phyloP scores from a whole-genome alignment of 768 basidiomycete species.

The Naganishia vaughanmartiniae region DNA sequence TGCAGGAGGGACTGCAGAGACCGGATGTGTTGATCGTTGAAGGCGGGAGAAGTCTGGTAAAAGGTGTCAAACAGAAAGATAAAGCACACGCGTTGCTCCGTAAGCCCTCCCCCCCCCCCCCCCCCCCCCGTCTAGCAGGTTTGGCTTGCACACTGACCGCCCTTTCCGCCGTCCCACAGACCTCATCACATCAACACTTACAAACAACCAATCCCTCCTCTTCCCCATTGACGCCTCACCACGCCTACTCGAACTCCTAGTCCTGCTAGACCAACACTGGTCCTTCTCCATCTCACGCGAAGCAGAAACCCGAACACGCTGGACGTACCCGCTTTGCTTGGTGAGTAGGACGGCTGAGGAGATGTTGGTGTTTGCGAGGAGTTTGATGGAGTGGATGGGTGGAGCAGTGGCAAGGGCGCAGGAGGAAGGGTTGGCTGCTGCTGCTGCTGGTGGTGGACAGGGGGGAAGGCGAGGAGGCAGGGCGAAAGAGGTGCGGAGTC shows the following conservation, averaged over 20 bases:
- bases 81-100: conserved; percentile 85
- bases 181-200: conserved; percentile 81
- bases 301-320: conserved; percentile 34
- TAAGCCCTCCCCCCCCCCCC: conserved; percentile 29
- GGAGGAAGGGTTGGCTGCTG: conserved; percentile 65
- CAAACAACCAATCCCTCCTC: conserved; percentile 70
- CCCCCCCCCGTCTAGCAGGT: not conserved
- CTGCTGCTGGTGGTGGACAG: conserved; percentile 55
- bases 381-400: conserved; percentile 99
- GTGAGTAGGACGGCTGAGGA: conserved; percentile 85
- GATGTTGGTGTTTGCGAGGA: conserved; percentile 87
- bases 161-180: conserved; percentile 57
- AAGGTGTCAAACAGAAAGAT: conserved; percentile 75
- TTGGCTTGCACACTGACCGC: not conserved
- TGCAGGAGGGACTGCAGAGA: conserved; percentile 58
- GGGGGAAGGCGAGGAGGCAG: conserved; percentile 53
- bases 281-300: conserved; percentile 63
- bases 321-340: conserved; percentile 76
- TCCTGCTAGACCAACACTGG: conserved; percentile 96
- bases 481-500: conserved; percentile 58
- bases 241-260: conserved; percentile 90
- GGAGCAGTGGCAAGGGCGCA: conserved; percentile 75
- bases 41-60: conserved; percentile 76
- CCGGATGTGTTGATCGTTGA: conserved; percentile 94
- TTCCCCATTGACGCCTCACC: conserved; percentile 91